A percentile compares a stretch with the other conserved stretches of the same genome.
Conservation (phyloP, 768 basidiomycete species). For the Chalciporus sphaerocephalus region DNA sequence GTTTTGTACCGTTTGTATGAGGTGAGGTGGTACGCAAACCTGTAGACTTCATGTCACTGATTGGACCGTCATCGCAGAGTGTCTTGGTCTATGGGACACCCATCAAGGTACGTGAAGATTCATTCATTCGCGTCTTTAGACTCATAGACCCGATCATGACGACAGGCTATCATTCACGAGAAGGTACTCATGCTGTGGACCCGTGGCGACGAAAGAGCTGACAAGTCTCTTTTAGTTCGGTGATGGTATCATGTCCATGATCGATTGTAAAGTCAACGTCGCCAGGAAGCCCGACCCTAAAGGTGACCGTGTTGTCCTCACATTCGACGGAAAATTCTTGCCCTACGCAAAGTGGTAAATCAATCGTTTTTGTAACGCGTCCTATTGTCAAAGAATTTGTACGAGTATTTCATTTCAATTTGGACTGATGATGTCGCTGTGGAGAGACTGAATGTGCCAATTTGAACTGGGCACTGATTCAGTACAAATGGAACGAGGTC, state of each 20-base stretch:
- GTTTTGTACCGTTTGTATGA: slow-evolving; percentile 81
- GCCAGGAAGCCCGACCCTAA: slow-evolving; percentile 70
- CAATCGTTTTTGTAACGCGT: slow-evolving; percentile 5
- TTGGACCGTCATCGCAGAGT: slow-evolving; percentile 36
- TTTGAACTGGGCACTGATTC: slow-evolving; percentile 6
- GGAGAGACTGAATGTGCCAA: slow-evolving; percentile 6
- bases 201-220: neutral
- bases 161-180: slow-evolving; percentile 70
- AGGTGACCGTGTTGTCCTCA: slow-evolving; percentile 74
- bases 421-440: neutral
- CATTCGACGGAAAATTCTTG: slow-evolving; percentile 79
- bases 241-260: slow-evolving; percentile 88
- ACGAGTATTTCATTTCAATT: slow-evolving; percentile 3
- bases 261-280: slow-evolving; percentile 71
- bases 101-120: slow-evolving; percentile 54
- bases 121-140: neutral
- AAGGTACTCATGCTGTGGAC: slow-evolving; percentile 39
- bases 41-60: neutral
- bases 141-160: slow-evolving; percentile 2
- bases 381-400: neutral
- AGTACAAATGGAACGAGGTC: slow-evolving; percentile 8
- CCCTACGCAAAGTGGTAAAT: slow-evolving; percentile 66
- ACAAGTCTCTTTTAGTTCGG: slow-evolving; percentile 50
- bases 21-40: slow-evolving; percentile 34
- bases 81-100: slow-evolving; percentile 75